Conservation (phyloP, 331 rosid genomes). For the Pyrus hybrid region DNA sequence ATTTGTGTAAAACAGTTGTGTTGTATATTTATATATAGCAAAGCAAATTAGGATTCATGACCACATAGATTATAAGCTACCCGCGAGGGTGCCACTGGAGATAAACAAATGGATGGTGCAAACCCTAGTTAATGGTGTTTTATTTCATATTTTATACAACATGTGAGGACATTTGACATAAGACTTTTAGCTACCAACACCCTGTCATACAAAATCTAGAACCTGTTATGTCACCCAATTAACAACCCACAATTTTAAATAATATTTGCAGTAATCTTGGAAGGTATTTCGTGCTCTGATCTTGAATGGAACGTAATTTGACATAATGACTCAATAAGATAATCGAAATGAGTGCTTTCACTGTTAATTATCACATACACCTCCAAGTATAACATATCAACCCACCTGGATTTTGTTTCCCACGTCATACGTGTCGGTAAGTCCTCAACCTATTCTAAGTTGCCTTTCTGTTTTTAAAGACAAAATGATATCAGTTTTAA, state of each 20-base stretch:
- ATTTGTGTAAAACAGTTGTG: too few species aligned
- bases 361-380: background rate
- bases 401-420: conserved; percentile 6
- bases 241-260: background rate
- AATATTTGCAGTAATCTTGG: background rate
- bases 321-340: background rate
- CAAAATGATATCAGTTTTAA: too few species aligned
- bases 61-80: too few species aligned
- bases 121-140: background rate
- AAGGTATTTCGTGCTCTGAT: background rate
- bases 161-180: background rate
- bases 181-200: background rate
- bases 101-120: background rate
- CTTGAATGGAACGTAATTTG: background rate
- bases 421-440: background rate
- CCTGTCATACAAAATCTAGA: background rate
- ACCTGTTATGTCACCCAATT: conserved; percentile 4
- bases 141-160: background rate
- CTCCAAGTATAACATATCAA: background rate
- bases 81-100: background rate
- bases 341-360: background rate
- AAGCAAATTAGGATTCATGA: too few species aligned
- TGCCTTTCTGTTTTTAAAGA: too few species aligned
- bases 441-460: background rate
- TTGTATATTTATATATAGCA: too few species aligned